Evolutionary conservation across 768 basidiomycete genomes (phyloP), one percentile per base, ranked within the genome.

Genomic region (Leccinum uliginosum): DNA sequence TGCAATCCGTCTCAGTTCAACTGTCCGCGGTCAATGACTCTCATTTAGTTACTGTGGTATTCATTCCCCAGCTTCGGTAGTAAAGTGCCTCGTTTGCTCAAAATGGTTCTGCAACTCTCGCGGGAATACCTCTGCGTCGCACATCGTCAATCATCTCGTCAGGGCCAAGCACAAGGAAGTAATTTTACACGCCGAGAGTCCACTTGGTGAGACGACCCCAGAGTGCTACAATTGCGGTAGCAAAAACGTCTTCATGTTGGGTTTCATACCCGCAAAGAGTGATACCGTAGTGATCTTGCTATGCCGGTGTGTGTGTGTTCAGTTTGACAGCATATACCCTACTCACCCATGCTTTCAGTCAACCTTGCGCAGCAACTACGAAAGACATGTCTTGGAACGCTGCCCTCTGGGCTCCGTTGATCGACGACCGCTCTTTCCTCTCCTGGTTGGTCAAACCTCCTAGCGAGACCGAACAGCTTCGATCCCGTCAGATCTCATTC

Each of bases 81-180:
- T 98, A 59, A 97, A 96, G 74, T 96, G 93, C 64, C 80, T 94
- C 50, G 69, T 95, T 50, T 96, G 93, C 67, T 82, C 86, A 19
- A 95, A 95, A 70, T 96, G 93, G 93, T 99, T 99, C 72, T 99
- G 97, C 79, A 99, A 99, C 71, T 96, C 96, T 11, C 85, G 97
- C 30, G 95, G 95, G 55, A 97, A 97, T 67, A 97, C 95, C 5
- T 97, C 95, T 2, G 94, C 95, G 2, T 98, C 96, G 1, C 97
- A 99, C 71, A 98, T 99, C 65, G 96, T 99, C 62, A 98, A 98
- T 73, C 97, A 99, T 75, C 83, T 99, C 57, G 97, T 99, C 50
- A 93, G 96, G 67, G 95, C 97, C 29, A 98, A 98, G 75, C 97
- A 99, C 77, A 98, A 98, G 76, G 97, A 99, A 69, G 96, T 99